These are phyloP conservation scores for Lactarius quietus DNA, from an alignment of 768 basidiomycete genomes.

Conservation along the genomic window DNA sequence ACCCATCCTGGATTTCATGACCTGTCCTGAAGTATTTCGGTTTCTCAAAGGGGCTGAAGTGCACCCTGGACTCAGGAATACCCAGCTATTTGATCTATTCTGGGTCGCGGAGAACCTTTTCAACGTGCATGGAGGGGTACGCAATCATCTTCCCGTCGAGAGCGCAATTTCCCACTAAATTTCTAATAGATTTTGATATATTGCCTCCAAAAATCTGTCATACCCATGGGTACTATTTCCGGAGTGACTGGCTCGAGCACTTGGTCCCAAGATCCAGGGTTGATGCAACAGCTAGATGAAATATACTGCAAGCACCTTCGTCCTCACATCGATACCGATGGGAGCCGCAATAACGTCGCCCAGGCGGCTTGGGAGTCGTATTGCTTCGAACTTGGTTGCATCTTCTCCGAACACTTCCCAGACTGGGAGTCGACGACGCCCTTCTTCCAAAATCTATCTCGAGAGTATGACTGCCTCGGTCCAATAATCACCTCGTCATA, in stretches of 20 bases:
- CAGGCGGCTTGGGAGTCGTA: constrained; percentile 6
- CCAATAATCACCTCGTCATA: constrained; percentile 10
- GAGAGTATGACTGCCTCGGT: not conserved
- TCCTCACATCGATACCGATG: not conserved
- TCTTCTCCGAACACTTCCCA: constrained; percentile 7
- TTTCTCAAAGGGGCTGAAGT: constrained; percentile 10
- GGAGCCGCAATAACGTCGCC: not conserved
- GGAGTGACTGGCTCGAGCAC: not conserved
- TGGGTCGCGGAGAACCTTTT: constrained; percentile 19
- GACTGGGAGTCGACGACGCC: not conserved
- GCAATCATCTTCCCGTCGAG: not conserved
- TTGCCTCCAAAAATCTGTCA: constrained; percentile 8
- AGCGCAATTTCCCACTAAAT: not conserved
- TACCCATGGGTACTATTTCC: constrained; percentile 1
- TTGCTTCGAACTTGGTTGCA: constrained; percentile 6
- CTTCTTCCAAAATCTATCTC: constrained; percentile 1
- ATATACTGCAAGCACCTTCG: constrained; percentile 1
- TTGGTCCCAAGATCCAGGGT: not conserved
- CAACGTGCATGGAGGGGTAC: constrained; percentile 19
- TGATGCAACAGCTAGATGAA: constrained; percentile 11
- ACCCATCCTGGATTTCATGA: constrained; percentile 7
- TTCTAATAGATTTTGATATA: constrained; percentile 8
- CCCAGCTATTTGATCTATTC: constrained; percentile 12
- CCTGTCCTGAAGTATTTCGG: not conserved
- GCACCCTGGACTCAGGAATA: constrained; percentile 1